phyloP scores from a whole-genome alignment of 2,329 filamentous ascomycete genomes.

The Zasmidium cellare region DNA sequence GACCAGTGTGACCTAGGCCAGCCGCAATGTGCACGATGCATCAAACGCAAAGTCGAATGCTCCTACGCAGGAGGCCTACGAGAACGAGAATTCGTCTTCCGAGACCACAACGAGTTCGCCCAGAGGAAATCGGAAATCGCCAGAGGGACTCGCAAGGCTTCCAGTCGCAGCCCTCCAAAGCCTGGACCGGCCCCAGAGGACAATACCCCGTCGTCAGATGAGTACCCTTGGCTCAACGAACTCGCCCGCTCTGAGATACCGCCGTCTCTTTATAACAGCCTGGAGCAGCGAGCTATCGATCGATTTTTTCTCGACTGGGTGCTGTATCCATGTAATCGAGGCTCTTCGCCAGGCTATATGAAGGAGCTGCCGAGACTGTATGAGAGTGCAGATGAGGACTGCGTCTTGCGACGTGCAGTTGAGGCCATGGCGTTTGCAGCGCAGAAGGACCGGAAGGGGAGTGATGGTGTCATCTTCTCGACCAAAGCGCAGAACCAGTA shows the following conservation, averaged over 20 bases:
- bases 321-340: background rate
- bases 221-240: background rate
- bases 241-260: background rate
- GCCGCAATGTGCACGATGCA: background rate
- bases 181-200: background rate
- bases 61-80: background rate
- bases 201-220: background rate
- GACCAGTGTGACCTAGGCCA: background rate
- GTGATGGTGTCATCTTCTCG: background rate
- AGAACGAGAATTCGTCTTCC: background rate
- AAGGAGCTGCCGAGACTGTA: background rate
- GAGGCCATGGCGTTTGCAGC: background rate
- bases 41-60: background rate
- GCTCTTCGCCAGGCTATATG: background rate
- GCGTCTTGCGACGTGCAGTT: background rate
- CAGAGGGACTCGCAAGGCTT: background rate
- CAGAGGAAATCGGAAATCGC: background rate
- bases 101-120: background rate
- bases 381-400: background rate
- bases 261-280: background rate
- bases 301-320: background rate
- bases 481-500: background rate
- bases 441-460: background rate
- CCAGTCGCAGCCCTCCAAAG: background rate
- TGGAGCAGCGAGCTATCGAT: background rate